phyloP scores from a whole-genome alignment of 2,329 filamentous ascomycete species.

The Fusarium avenaceum region DNA sequence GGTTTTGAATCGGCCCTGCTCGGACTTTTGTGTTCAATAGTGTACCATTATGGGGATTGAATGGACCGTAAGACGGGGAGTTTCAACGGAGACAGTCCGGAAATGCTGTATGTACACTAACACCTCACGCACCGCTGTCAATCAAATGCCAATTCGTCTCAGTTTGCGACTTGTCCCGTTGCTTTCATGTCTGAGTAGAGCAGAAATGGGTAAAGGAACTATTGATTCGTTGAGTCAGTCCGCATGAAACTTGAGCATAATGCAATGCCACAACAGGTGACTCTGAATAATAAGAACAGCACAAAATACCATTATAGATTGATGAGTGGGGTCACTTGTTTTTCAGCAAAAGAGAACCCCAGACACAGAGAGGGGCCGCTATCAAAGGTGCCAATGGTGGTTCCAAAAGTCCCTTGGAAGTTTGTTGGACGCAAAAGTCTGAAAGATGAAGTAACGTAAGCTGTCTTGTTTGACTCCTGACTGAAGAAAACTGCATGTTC shows the following conservation, averaged over 20 bases:
- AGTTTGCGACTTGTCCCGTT: not conserved
- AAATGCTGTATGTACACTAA: slow-evolving; percentile 14
- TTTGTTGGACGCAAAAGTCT: slow-evolving; percentile 4
- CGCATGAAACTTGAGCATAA: slow-evolving; percentile 14
- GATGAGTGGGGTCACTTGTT: slow-evolving; percentile 19
- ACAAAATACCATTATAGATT: slow-evolving; percentile 3
- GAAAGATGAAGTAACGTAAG: slow-evolving; percentile 26
- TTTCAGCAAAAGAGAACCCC: slow-evolving; percentile 27
- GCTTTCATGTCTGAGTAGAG: slow-evolving; percentile 2
- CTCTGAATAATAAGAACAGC: slow-evolving; percentile 25
- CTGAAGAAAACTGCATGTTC: slow-evolving; percentile 22
- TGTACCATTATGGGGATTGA: slow-evolving; percentile 19
- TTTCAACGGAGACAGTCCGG: slow-evolving; percentile 40
- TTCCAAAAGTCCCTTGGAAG: slow-evolving; percentile 48
- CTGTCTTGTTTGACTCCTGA: not conserved
- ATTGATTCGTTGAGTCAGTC: slow-evolving; percentile 9
- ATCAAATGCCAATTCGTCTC: not conserved
- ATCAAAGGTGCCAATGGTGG: slow-evolving; percentile 49
- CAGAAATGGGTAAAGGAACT: not conserved
- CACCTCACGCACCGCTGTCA: not conserved
- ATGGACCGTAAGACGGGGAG: slow-evolving; percentile 37
- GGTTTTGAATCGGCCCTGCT: slow-evolving; percentile 39
- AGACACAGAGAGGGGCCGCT: slow-evolving; percentile 41
- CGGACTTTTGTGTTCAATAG: slow-evolving; percentile 23
- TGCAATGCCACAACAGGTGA: slow-evolving; percentile 9